phyloP scores from a whole-genome alignment of 805 yeast genomes.

The Citeromyces matritensis region DNA sequence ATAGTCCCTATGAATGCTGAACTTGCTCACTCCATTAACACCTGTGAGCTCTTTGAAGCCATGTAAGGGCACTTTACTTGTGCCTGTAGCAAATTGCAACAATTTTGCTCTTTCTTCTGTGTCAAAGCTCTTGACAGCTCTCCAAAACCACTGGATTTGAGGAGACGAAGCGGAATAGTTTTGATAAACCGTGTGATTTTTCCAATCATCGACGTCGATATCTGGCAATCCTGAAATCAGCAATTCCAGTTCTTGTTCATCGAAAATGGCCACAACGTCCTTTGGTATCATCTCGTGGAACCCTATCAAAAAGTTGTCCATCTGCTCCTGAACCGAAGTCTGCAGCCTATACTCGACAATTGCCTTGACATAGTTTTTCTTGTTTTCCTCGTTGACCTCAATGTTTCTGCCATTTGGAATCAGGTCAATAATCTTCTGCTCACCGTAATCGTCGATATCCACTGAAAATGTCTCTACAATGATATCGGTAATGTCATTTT shows the following conservation, averaged over 20 bases:
- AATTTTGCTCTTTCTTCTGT: slow-evolving; percentile 88
- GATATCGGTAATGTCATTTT: slow-evolving; percentile 91
- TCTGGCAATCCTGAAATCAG: slow-evolving; percentile 92
- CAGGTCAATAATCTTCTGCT: slow-evolving; percentile 69
- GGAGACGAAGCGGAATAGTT: slow-evolving; percentile 74
- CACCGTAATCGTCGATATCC: slow-evolving; percentile 89
- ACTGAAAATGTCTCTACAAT: slow-evolving; percentile 90
- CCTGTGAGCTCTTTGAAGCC: slow-evolving; percentile 89
- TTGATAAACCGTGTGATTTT: slow-evolving; percentile 63
- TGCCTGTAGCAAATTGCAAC: slow-evolving; percentile 93
- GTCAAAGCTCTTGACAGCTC: slow-evolving; percentile 91
- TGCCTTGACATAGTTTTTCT: slow-evolving; percentile 71
- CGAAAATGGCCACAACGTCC: slow-evolving; percentile 74
- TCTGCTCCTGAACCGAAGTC: slow-evolving; percentile 73
- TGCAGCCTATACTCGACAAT: slow-evolving; percentile 82
- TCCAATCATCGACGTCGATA: slow-evolving; percentile 94
- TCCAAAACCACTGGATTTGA: slow-evolving; percentile 95
- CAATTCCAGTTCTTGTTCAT: slow-evolving; percentile 89
- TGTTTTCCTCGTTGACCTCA: slow-evolving; percentile 81
- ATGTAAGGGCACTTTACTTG: slow-evolving; percentile 87
- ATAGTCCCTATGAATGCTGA: slow-evolving; percentile 81
- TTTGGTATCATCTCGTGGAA: slow-evolving; percentile 83
- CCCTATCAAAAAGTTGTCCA: slow-evolving; percentile 74
- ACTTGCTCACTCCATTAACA: slow-evolving; percentile 71
- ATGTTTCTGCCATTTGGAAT: slow-evolving; percentile 71